Evolutionary conservation across 495 filamentous ascomycete species (phyloP).

Genomic region (Aspergillus avenaceus): DNA sequence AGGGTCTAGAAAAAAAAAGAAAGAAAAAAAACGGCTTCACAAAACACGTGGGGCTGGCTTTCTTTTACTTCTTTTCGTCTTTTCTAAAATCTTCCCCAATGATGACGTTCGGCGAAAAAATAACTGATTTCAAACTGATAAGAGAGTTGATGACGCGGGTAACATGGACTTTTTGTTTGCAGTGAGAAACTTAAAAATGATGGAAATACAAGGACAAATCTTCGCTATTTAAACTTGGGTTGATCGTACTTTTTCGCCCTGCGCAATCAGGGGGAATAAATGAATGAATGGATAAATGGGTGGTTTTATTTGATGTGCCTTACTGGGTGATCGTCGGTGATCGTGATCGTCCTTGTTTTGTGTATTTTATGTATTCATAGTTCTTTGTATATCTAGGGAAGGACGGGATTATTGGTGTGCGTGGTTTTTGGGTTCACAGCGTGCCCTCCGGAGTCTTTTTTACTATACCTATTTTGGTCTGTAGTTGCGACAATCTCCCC

Average conservation of each 20-base stretch:
- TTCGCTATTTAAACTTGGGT: neutral
- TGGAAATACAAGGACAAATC: too few species aligned
- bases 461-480: too few species aligned
- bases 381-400: too few species aligned
- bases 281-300: neutral
- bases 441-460: too few species aligned
- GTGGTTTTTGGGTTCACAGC: too few species aligned
- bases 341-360: neutral
- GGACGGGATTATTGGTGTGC: too few species aligned
- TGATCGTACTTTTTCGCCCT: neutral
- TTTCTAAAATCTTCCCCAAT: conserved; percentile 7
- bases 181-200: too few species aligned
- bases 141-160: conserved; percentile 11
- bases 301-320: too few species aligned
- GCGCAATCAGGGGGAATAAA: neutral
- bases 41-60: conserved; percentile 20
- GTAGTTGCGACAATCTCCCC: too few species aligned
- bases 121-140: conserved; percentile 1
- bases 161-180: neutral
- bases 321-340: neutral
- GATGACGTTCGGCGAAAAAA: conserved; percentile 19
- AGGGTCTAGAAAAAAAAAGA: neutral
- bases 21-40: neutral
- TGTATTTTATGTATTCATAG: too few species aligned
- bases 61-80: neutral